phyloP scores from a whole-genome alignment of 371 early-diverging fungal species.

The Saksenaea oblongispora region DNA sequence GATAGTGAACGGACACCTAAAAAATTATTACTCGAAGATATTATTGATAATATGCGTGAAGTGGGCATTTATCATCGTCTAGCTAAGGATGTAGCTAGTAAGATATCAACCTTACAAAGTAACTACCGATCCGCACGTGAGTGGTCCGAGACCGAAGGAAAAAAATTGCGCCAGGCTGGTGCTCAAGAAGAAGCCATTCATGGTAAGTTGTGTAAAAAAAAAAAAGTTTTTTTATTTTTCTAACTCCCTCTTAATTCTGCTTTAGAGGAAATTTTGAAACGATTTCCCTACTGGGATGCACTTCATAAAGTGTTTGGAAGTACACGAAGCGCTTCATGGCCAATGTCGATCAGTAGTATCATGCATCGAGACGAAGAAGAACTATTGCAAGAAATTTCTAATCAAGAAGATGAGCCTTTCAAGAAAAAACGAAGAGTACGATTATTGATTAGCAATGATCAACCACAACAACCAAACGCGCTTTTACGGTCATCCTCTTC shows the following conservation, averaged over 20 bases:
- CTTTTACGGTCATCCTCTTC: slow-evolving; percentile 1
- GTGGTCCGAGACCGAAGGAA: slow-evolving; percentile 47
- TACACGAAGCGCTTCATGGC: slow-evolving; percentile 22
- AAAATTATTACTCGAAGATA: slow-evolving; percentile 42
- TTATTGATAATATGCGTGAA: slow-evolving; percentile 45
- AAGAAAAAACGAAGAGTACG: slow-evolving; percentile 21
- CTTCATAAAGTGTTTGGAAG: slow-evolving; percentile 38
- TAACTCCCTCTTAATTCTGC: slow-evolving; percentile 1
- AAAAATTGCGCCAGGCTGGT: slow-evolving; percentile 35
- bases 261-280: slow-evolving; percentile 45
- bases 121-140: slow-evolving; percentile 48
- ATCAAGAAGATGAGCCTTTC: slow-evolving; percentile 12
- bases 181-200: slow-evolving; percentile 39
- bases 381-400: slow-evolving; percentile 10
- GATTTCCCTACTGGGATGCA: slow-evolving; percentile 53
- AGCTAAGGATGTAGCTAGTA: slow-evolving; percentile 48
- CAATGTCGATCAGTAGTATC: slow-evolving; percentile 49
- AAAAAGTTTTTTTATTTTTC: slow-evolving; percentile 9
- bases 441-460: slow-evolving; percentile 8
- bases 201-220: slow-evolving; percentile 29
- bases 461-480: neutral
- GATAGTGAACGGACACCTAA: slow-evolving; percentile 48
- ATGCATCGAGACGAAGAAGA: slow-evolving; percentile 34
- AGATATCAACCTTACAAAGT: slow-evolving; percentile 49
- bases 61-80: slow-evolving; percentile 48